Base-by-base conservation (phyloP, 2,329 filamentous ascomycete species). In the Aspergillus thermomutatus region DNA sequence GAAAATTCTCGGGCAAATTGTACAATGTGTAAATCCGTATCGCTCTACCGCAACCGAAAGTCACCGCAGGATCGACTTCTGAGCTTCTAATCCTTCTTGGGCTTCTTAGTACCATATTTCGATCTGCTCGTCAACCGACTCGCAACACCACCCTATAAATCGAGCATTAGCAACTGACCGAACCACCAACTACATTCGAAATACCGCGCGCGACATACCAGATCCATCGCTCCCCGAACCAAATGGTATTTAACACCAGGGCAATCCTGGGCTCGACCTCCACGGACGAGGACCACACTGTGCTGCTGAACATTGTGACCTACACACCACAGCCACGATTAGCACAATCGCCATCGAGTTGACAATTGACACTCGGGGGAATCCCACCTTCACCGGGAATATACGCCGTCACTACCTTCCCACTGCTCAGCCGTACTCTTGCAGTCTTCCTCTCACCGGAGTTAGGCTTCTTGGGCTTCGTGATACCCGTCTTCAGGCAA, bases 31-130 rank as follows among this genome's bases (percentile, higher is more conserved):
- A 25, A 52, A 23, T 17, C 49, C 11, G 23, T 4, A 46, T 46
- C 19, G 21, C 43, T 46, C 43, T 23, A 46, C 21, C 11, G 23
- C 21, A 21, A 46, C 2, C 14, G 23, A 46, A 9, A 10, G 11
- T 45, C 9, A 23, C 19, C 19, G 10, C 21, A 19, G 41, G 11
- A 23, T 5, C 41, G n/a, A 45, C 8, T 14, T 14, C 43, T 25
- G 43, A 25, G 43, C n/a, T 14, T 52, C 59, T 70, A 81, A 23
- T 87, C 87, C 74, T 87, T 87, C 87, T 97, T 97, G 0, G 94
- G 93, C 81, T 97, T 97, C 87, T 99, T 99, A 50, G 94, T 96
- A 59, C 94, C 94, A 72, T 96, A 99, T 79, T 99, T 99, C 70
- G 92, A 97, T 69, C 94, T 84, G 75, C 90, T 91, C 23, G 87